Percentiles rank a stretch among this genome's conserved stretches.
Evolutionary conservation across 306 rosid species (phyloP).

Genomic region (Ceratonia siliqua): DNA sequence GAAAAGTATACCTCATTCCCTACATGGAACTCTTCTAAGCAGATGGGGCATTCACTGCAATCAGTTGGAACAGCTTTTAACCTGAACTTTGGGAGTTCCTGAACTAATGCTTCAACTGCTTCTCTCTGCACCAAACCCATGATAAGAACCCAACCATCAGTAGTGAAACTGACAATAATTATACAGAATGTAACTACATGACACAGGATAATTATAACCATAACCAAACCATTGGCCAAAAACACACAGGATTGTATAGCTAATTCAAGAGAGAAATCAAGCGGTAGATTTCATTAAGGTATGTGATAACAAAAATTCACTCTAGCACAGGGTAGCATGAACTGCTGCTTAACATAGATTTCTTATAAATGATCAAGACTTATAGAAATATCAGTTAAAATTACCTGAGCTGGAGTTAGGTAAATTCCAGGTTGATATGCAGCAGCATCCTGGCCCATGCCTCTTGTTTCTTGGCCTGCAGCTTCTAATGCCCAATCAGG

Average conservation of each 20-base stretch:
- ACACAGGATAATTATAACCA: conserved; percentile 14
- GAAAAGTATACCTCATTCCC: conserved; percentile 81
- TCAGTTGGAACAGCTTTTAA: conserved; percentile 98
- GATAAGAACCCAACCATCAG: conserved; percentile 37
- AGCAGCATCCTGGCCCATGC: conserved; percentile 93
- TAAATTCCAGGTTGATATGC: conserved; percentile 92
- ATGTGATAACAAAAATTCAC: conserved; percentile 15
- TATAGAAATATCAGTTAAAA: conserved; percentile 27
- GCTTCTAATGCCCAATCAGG: conserved; percentile 99
- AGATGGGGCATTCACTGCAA: conserved; percentile 97
- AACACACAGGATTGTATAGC: conserved; percentile 7
- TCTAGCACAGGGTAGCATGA: conserved; percentile 10
- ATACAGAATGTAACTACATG: conserved; percentile 1
- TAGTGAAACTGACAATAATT: conserved; percentile 21
- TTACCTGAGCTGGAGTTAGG: conserved; percentile 96
- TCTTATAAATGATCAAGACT: conserved; percentile 17
- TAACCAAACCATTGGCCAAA: background rate
- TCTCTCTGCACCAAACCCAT: conserved; percentile 72
- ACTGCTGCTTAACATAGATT: background rate
- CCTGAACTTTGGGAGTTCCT: conserved; percentile 96
- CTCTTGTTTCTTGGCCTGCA: conserved; percentile 95
- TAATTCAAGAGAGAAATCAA: conserved; percentile 8
- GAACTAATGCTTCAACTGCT: conserved; percentile 99
- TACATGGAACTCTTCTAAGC: conserved; percentile 90
- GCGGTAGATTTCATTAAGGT: background rate